phyloP scores from a whole-genome alignment of 352 stramenopile genomes.

The Globisporangium barbulae region DNA sequence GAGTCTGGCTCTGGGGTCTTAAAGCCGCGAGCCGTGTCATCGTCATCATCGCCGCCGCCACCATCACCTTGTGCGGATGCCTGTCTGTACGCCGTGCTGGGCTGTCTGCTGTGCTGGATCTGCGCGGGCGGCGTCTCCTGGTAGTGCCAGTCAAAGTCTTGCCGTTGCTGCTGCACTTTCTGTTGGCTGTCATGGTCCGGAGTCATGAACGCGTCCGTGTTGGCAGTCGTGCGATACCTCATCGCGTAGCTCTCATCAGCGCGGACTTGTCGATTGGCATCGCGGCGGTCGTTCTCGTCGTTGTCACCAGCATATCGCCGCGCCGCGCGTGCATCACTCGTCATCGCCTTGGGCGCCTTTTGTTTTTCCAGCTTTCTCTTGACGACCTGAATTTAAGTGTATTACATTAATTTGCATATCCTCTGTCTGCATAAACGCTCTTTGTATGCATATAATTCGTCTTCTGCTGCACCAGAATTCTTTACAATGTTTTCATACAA shows the following conservation, averaged over 20 bases:
- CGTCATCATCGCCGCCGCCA: not conserved
- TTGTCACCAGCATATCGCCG: not conserved
- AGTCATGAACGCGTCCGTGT: conserved; percentile 7
- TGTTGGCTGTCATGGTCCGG: conserved; percentile 7
- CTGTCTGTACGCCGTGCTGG: not conserved
- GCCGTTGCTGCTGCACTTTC: not conserved
- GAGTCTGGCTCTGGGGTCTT: conserved; percentile 8
- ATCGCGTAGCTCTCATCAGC: not conserved
- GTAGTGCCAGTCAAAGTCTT: conserved; percentile 15
- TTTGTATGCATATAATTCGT: too few relatives aligned
- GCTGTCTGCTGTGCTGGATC: conserved; percentile 9
- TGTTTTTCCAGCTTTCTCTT: conserved; percentile 1
- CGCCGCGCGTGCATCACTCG: not conserved
- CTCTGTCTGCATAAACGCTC: too few relatives aligned
- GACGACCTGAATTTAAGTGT: too few relatives aligned
- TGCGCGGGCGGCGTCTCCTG: conserved; percentile 17
- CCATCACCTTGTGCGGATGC: too few relatives aligned
- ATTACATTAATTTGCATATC: too few relatives aligned
- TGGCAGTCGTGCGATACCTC: not conserved
- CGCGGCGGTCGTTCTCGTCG: conserved; percentile 5
- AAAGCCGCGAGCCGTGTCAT: conserved; percentile 1
- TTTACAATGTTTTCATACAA: too few relatives aligned
- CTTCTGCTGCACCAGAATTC: too few relatives aligned
- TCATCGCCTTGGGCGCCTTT: not conserved
- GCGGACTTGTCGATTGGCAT: not conserved